Evolutionary conservation across 257 asterid species (phyloP).

Genomic region (Perilla frutescens): DNA sequence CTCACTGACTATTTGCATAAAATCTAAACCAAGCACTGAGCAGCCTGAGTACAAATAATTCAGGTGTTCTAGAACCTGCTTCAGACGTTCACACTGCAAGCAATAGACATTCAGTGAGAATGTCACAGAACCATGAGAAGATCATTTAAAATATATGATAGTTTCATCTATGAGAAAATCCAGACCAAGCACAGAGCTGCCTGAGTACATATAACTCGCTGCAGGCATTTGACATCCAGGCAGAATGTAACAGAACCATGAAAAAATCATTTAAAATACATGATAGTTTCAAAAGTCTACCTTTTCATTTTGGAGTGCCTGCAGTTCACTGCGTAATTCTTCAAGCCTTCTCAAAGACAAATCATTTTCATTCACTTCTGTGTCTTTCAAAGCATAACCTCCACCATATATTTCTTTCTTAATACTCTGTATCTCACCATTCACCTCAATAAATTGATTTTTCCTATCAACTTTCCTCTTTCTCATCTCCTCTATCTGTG

Average conservation of each 20-base stretch:
- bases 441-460: slow-evolving; percentile 68
- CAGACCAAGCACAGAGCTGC: slow-evolving; percentile 84
- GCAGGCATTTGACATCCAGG: slow-evolving; percentile 44
- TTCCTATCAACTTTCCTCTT: slow-evolving; percentile 79
- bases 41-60: slow-evolving; percentile 73
- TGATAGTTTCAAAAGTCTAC: slow-evolving; percentile 42
- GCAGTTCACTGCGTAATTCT: slow-evolving; percentile 79
- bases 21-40: slow-evolving; percentile 91
- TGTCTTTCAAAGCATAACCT: slow-evolving; percentile 40
- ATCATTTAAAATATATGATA: background rate
- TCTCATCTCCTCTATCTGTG: slow-evolving; percentile 90
- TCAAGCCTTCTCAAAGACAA: slow-evolving; percentile 82
- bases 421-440: slow-evolving; percentile 68
- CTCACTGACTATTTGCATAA: slow-evolving; percentile 66
- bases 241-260: slow-evolving; percentile 26
- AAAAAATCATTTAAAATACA: slow-evolving; percentile 7
- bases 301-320: slow-evolving; percentile 86
- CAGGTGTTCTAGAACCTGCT: slow-evolving; percentile 72
- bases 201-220: slow-evolving; percentile 68
- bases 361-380: slow-evolving; percentile 72
- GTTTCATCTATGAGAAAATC: slow-evolving; percentile 50
- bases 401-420: slow-evolving; percentile 64
- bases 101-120: slow-evolving; percentile 31
- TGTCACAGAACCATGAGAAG: slow-evolving; percentile 24
- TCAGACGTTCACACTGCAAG: slow-evolving; percentile 89